Conservation (phyloP, 257 asterid species). For the Cruciata laevipes region DNA sequence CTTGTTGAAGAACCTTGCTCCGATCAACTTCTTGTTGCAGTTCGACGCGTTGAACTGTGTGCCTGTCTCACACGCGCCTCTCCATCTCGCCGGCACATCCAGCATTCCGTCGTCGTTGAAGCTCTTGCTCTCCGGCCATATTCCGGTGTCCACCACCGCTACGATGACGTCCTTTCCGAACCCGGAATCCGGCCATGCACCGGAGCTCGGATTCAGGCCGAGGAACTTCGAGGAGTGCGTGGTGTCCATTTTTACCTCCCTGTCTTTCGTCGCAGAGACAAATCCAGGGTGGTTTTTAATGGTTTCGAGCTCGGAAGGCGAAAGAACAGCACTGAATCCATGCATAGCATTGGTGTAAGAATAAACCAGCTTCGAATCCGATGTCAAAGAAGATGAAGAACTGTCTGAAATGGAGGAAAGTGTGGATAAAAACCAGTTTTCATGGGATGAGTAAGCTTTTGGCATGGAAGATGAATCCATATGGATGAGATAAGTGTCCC, state of each 20-base stretch:
- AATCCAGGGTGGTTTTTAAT: slow-evolving; percentile 36
- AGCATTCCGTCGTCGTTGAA: slow-evolving; percentile 41
- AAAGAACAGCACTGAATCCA: slow-evolving; percentile 62
- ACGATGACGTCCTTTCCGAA: slow-evolving; percentile 54
- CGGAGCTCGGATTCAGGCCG: slow-evolving; percentile 45
- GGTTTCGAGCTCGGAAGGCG: slow-evolving; percentile 39
- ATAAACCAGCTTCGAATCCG: slow-evolving; percentile 43
- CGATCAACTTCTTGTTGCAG: slow-evolving; percentile 72
- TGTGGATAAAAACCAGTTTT: slow-evolving; percentile 47
- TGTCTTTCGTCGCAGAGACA: slow-evolving; percentile 43
- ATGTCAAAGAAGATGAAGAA: slow-evolving; percentile 7
- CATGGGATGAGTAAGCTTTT: slow-evolving; percentile 55
- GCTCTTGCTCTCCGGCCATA: slow-evolving; percentile 81
- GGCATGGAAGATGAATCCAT: slow-evolving; percentile 74
- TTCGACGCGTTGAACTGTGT: slow-evolving; percentile 43
- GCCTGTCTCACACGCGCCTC: slow-evolving; percentile 56
- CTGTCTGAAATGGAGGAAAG: slow-evolving; percentile 28
- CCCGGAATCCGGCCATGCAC: slow-evolving; percentile 50
- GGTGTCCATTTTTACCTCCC: slow-evolving; percentile 45
- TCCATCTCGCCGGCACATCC: slow-evolving; percentile 55
- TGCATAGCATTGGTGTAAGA: slow-evolving; percentile 46
- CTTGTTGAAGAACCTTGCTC: slow-evolving; percentile 60
- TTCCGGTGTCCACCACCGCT: slow-evolving; percentile 59
- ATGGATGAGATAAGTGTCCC: slow-evolving; percentile 54
- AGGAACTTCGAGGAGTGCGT: slow-evolving; percentile 52